phyloP scores from a whole-genome alignment of 2,329 filamentous ascomycete species.

The Catunica adiposa region DNA sequence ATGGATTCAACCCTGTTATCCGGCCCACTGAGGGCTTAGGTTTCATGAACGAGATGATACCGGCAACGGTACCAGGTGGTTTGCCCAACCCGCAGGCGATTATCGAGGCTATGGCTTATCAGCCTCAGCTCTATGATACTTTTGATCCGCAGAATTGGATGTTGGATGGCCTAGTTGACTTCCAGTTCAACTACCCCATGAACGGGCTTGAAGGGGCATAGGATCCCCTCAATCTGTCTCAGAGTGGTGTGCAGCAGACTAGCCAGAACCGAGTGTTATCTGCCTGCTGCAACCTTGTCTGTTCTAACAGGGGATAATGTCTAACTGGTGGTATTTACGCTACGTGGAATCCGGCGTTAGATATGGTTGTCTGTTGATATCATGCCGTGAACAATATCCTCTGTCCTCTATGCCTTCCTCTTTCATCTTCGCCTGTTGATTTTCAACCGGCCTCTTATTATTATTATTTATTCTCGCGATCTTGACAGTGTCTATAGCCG shows the following conservation, averaged over 20 bases:
- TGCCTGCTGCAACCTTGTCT: too few species aligned
- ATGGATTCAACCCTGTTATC: slow-evolving; percentile 51
- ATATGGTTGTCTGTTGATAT: too few species aligned
- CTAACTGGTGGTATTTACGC: too few species aligned
- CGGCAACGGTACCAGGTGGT: slow-evolving; percentile 31
- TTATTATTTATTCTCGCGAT: too few species aligned
- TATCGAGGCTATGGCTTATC: slow-evolving; percentile 37
- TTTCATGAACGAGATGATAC: slow-evolving; percentile 34
- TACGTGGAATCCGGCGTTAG: too few species aligned
- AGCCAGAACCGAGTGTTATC: background rate
- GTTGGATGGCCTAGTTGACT: slow-evolving; percentile 68
- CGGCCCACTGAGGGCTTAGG: slow-evolving; percentile 30
- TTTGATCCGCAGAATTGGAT: slow-evolving; percentile 92
- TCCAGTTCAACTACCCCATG: slow-evolving; percentile 48
- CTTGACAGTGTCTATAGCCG: too few species aligned
- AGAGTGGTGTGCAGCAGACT: background rate
- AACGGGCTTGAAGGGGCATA: slow-evolving; percentile 29
- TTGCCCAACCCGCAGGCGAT: slow-evolving; percentile 28
- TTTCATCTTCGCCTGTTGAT: too few species aligned
- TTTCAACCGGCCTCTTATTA: too few species aligned
- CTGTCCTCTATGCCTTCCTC: too few species aligned
- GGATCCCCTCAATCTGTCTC: background rate
- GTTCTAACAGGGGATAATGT: too few species aligned
- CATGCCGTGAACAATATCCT: too few species aligned
- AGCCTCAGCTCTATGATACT: slow-evolving; percentile 62